Conservation (phyloP, 2,329 filamentous ascomycete genomes). For the Conoideocrella luteorostrata region DNA sequence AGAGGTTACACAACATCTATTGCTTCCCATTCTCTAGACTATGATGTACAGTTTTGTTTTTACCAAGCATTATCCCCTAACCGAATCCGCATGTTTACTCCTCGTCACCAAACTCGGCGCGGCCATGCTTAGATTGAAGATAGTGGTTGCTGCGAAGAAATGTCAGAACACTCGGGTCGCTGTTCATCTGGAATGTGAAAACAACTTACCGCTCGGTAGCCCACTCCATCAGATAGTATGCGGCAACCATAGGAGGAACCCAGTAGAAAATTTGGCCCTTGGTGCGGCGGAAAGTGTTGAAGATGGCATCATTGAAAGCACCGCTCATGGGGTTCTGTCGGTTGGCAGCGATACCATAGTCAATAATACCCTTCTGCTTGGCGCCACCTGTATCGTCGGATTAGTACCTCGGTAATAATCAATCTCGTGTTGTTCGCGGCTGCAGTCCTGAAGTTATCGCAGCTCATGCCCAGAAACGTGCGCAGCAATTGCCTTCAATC, state of each 20-base stretch:
- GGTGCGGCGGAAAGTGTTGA: conserved; percentile 90
- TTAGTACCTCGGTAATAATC: not conserved
- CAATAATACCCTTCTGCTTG: conserved; percentile 58
- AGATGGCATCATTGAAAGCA: conserved; percentile 72
- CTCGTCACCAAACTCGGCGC: conserved; percentile 44
- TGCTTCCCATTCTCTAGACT: conserved; percentile 30
- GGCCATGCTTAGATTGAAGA: conserved; percentile 72
- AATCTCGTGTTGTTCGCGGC: not conserved
- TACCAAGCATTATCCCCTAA: conserved; percentile 10
- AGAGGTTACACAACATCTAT: conserved; percentile 27
- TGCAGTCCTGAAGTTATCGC: not conserved
- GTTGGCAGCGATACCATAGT: conserved; percentile 78
- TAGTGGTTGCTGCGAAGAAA: conserved; percentile 60
- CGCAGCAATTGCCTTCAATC: not conserved
- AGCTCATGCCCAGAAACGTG: too few species aligned
- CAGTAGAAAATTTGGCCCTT: conserved; percentile 84
- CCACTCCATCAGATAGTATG: conserved; percentile 84
- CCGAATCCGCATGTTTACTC: conserved; percentile 28
- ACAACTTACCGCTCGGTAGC: conserved; percentile 73
- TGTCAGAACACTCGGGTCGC: not conserved
- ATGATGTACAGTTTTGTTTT: conserved; percentile 31
- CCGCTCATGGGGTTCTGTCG: conserved; percentile 83
- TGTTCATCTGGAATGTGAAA: not conserved
- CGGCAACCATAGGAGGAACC: conserved; percentile 68
- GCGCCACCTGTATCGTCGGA: conserved; percentile 37